These are phyloP conservation scores for Trichoderma breve DNA, from an alignment of 2,329 filamentous ascomycete genomes.

Conservation along the genomic window DNA sequence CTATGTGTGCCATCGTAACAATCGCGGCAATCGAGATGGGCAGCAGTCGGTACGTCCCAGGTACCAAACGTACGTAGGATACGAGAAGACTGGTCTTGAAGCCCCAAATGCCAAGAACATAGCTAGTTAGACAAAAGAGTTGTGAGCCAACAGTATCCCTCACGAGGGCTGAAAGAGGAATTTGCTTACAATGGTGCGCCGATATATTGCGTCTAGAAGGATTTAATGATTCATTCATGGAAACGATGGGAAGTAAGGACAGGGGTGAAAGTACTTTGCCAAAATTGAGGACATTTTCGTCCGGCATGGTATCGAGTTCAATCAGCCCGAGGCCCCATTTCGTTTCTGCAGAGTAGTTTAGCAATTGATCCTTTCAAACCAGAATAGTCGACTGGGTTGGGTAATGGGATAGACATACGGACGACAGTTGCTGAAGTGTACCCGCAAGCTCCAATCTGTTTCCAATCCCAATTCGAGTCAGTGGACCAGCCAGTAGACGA, in stretches of 20 bases:
- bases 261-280: slow-evolving; percentile 27
- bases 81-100: slow-evolving; percentile 48
- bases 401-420: slow-evolving; percentile 30
- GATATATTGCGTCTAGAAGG: slow-evolving; percentile 37
- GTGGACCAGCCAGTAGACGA: background rate
- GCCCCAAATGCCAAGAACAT: slow-evolving; percentile 42
- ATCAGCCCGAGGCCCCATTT: slow-evolving; percentile 43
- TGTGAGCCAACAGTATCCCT: background rate
- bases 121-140: slow-evolving; percentile 29
- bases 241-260: background rate
- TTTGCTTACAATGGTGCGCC: slow-evolving; percentile 42
- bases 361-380: background rate
- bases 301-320: slow-evolving; percentile 37
- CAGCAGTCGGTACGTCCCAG: slow-evolving; percentile 34
- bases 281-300: slow-evolving; percentile 39
- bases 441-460: slow-evolving; percentile 33
- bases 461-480: background rate
- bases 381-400: background rate
- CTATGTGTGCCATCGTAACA: slow-evolving; percentile 40
- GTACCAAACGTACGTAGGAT: slow-evolving; percentile 46
- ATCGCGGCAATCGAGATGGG: slow-evolving; percentile 37
- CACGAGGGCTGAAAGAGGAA: background rate
- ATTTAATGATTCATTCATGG: background rate
- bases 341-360: slow-evolving; percentile 34
- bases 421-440: slow-evolving; percentile 37